Evolutionary conservation across 2,329 filamentous ascomycete genomes (phyloP).

Genomic region (Diplodia sapinea): DNA sequence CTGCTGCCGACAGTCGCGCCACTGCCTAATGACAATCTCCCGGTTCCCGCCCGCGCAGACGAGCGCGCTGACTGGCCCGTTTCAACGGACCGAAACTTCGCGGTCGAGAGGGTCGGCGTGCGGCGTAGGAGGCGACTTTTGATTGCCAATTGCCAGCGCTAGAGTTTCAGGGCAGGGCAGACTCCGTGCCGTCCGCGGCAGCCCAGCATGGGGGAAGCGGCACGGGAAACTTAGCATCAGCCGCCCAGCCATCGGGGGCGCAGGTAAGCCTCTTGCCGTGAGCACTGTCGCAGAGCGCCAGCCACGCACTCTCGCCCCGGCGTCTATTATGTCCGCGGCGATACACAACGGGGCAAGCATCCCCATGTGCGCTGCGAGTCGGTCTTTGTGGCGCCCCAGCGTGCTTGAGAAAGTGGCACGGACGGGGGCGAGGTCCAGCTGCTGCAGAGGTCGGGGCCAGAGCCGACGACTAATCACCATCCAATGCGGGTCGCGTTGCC

Average conservation of each 20-base stretch:
- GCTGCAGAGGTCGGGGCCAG: conserved; percentile 10
- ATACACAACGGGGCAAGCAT: conserved; percentile 1
- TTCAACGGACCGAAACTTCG: conserved; percentile 23
- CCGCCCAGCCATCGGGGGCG: neutral
- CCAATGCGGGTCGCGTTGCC: conserved; percentile 9
- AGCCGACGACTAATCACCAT: conserved; percentile 8
- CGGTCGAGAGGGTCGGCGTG: conserved; percentile 3
- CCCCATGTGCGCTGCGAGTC: conserved; percentile 9
- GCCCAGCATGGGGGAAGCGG: neutral
- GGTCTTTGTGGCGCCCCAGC: conserved; percentile 22
- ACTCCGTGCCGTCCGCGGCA: conserved; percentile 19
- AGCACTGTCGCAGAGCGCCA: conserved; percentile 5
- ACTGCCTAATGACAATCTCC: conserved; percentile 21
- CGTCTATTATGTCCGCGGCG: neutral
- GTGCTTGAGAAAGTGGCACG: conserved; percentile 20
- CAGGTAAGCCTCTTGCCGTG: conserved; percentile 7
- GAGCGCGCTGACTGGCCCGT: neutral
- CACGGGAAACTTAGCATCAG: conserved; percentile 15
- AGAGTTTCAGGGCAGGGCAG: conserved; percentile 27
- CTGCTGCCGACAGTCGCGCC: neutral
- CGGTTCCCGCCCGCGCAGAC: conserved; percentile 10
- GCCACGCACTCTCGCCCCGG: conserved; percentile 2
- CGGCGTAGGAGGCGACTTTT: neutral
- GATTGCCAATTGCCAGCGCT: conserved; percentile 17
- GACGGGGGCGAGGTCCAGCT: conserved; percentile 5